phyloP scores from a whole-genome alignment of 768 basidiomycete genomes.

The Tylopilus vinaceipallidus region DNA sequence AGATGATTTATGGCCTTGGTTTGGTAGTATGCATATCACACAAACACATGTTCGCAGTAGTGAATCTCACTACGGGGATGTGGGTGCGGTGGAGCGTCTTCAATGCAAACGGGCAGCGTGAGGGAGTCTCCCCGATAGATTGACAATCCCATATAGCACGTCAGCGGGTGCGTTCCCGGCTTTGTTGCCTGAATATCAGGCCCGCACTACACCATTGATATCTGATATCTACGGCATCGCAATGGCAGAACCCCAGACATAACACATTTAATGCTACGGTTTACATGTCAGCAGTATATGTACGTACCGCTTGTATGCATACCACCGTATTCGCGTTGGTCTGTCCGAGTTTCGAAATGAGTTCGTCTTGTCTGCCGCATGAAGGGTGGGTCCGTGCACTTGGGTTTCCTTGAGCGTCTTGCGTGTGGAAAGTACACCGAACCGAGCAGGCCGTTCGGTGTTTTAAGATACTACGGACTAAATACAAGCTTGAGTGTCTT shows the following conservation, averaged over 20 bases:
- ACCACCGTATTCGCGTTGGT: neutral
- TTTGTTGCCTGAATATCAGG: neutral
- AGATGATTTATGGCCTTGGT: neutral
- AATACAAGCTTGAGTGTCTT: neutral
- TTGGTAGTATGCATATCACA: neutral
- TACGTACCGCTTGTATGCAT: neutral
- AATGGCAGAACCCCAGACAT: neutral
- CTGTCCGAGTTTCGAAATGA: neutral
- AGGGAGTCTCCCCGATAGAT: neutral
- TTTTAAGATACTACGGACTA: neutral
- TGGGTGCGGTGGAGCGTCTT: neutral
- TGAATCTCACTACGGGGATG: neutral
- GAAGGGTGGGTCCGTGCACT: neutral
- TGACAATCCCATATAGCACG: neutral
- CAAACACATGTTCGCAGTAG: neutral
- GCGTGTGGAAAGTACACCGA: neutral
- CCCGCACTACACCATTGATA: neutral
- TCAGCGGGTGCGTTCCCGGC: neutral
- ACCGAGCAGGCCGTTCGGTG: neutral
- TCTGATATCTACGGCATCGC: neutral
- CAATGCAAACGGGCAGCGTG: neutral
- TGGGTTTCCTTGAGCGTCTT: neutral
- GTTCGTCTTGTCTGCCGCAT: neutral
- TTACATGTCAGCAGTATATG: neutral
- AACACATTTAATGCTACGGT: neutral